Percentiles rank a stretch among this genome's conserved stretches.
These are phyloP conservation scores for Rhodotorula glutinis DNA, from an alignment of 1,284 basidiomycete genomes.

Conservation along the genomic window DNA sequence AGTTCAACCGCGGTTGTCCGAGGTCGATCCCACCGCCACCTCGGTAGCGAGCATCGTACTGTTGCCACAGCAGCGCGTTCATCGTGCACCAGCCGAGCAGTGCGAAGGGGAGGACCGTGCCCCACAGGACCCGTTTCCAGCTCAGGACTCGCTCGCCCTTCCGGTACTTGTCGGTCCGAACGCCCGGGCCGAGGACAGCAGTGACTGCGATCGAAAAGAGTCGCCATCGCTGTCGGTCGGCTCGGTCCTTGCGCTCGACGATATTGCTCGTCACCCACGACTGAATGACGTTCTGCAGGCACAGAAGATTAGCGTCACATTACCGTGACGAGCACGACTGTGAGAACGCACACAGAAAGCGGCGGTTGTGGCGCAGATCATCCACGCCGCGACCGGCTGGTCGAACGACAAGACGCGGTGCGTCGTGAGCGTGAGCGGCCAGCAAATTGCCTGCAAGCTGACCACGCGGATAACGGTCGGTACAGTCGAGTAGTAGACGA, in stretches of 20 bases:
- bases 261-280: conserved; percentile 41
- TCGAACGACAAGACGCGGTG: conserved; percentile 38
- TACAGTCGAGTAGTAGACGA: conserved; percentile 41
- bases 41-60: conserved; percentile 31
- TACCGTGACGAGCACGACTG: too few species aligned
- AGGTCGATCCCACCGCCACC: conserved; percentile 33
- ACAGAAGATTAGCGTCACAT: background rate
- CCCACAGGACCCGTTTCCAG: conserved; percentile 38
- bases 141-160: conserved; percentile 35
- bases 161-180: conserved; percentile 39
- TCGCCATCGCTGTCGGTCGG: conserved; percentile 24
- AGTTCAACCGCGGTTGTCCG: conserved; percentile 8
- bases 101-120: conserved; percentile 35
- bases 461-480: conserved; percentile 42
- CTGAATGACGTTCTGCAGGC: conserved; percentile 36
- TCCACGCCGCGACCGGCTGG: conserved; percentile 39
- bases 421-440: conserved; percentile 41
- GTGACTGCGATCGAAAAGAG: conserved; percentile 25
- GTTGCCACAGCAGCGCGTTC: conserved; percentile 34
- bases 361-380: conserved; percentile 40
- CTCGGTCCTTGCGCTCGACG: conserved; percentile 38
- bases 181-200: conserved; percentile 32
- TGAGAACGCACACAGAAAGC: conserved; percentile 35
- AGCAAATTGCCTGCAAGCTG: conserved; percentile 44
- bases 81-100: conserved; percentile 34